Evolutionary conservation across 495 filamentous ascomycete species (phyloP).

Genomic region (Halenospora varia): DNA sequence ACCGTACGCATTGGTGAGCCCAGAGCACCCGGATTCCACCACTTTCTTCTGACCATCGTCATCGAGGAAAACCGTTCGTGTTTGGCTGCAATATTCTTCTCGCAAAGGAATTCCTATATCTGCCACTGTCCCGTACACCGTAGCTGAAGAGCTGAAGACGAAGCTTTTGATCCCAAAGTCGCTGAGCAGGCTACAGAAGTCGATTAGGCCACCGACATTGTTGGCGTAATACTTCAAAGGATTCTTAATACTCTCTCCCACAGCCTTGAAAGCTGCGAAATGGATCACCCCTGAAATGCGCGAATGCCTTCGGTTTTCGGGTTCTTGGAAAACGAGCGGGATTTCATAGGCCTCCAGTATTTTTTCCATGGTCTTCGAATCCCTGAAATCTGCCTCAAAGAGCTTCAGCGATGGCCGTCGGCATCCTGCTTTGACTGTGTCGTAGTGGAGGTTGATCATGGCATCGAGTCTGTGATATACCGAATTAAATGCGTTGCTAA

Average conservation of each 20-base stretch:
- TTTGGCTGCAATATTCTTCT: slow-evolving; percentile 52
- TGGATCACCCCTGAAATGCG: slow-evolving; percentile 19
- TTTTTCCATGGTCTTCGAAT: slow-evolving; percentile 36
- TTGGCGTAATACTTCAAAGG: slow-evolving; percentile 64
- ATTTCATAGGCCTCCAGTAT: slow-evolving; percentile 33
- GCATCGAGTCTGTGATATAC: slow-evolving; percentile 49
- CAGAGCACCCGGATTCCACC: slow-evolving; percentile 28
- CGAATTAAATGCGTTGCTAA: slow-evolving; percentile 36
- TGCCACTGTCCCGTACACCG: slow-evolving; percentile 95
- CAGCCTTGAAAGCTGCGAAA: slow-evolving; percentile 24
- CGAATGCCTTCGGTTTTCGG: slow-evolving; percentile 15
- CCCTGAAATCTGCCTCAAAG: slow-evolving; percentile 55
- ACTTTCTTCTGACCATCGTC: slow-evolving; percentile 18
- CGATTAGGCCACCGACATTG: slow-evolving; percentile 62
- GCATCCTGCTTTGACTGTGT: slow-evolving; percentile 34
- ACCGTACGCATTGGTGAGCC: slow-evolving; percentile 62
- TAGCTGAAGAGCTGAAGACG: slow-evolving; percentile 71
- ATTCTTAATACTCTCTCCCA: slow-evolving; percentile 39
- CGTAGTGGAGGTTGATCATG: slow-evolving; percentile 48
- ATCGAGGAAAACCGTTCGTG: slow-evolving; percentile 9
- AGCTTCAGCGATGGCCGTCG: slow-evolving; percentile 38
- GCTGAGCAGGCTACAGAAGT: slow-evolving; percentile 52
- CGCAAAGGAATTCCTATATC: slow-evolving; percentile 37
- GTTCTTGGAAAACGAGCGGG: neutral
- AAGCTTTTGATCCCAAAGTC: slow-evolving; percentile 61